These are phyloP conservation scores for Plicaturopsis crispa DNA, from an alignment of 768 basidiomycete species.

Conservation along the genomic window DNA sequence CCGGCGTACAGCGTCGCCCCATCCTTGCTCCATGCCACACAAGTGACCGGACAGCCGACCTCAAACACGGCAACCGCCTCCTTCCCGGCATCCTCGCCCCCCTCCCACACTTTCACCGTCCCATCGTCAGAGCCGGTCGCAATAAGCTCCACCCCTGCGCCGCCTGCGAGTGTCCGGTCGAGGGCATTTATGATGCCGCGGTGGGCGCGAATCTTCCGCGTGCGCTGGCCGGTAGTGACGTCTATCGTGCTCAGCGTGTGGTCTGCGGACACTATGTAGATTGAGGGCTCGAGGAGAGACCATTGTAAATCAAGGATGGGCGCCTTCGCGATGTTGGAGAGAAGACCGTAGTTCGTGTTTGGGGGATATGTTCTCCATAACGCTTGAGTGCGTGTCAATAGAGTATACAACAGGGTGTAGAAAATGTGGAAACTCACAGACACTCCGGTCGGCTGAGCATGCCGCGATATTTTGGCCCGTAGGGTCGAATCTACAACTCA, in stretches of 20 bases:
- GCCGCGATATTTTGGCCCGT: conserved; percentile 92
- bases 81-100: conserved; percentile 67
- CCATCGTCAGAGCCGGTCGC: conserved; percentile 91
- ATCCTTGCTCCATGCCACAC: conserved; percentile 89
- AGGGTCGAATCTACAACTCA: conserved; percentile 91
- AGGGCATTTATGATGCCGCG: conserved; percentile 86
- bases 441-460: conserved; percentile 81
- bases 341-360: conserved; percentile 86
- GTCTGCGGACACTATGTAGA: conserved; percentile 90
- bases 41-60: conserved; percentile 84
- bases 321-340: conserved; percentile 80
- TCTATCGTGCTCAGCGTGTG: conserved; percentile 72
- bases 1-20: conserved; percentile 87
- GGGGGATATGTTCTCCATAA: conserved; percentile 90
- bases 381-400: conserved; percentile 32
- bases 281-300: conserved; percentile 63
- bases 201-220: conserved; percentile 81
- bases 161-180: conserved; percentile 80
- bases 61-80: conserved; percentile 74
- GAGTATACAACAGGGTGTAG: conserved; percentile 2
- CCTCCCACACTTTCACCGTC: conserved; percentile 88
- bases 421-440: conserved; percentile 53
- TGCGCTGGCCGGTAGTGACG: conserved; percentile 75
- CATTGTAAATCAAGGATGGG: conserved; percentile 91
- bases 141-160: conserved; percentile 78